A percentile compares a stretch with the other conserved stretches of the same genome.
Conservation (phyloP, 495 filamentous ascomycete genomes). For the Penicillium nucicola region DNA sequence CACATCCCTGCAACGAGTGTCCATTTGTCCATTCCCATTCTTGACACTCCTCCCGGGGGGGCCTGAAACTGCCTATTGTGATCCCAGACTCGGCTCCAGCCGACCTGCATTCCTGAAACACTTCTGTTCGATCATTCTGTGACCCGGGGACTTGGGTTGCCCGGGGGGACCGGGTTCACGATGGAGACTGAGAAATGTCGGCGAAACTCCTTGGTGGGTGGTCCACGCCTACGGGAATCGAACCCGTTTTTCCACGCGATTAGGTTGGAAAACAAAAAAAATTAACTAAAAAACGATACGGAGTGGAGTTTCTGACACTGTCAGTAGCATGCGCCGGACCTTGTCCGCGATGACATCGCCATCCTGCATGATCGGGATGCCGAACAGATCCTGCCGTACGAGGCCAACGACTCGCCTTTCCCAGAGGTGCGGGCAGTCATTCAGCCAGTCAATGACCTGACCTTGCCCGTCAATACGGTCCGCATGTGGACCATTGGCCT, state of each 20-base stretch:
- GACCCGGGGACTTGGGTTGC: background rate
- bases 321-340: slow-evolving; percentile 1
- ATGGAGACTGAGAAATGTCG: slow-evolving; percentile 9
- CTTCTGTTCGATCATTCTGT: too few species aligned
- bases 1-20: background rate
- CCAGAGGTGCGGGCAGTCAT: slow-evolving; percentile 55
- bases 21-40: too few species aligned
- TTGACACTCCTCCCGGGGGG: background rate
- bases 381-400: slow-evolving; percentile 35
- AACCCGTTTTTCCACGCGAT: background rate
- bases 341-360: slow-evolving; percentile 8
- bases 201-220: slow-evolving; percentile 14
- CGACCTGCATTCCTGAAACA: background rate
- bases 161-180: background rate
- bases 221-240: background rate
- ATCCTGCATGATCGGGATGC: slow-evolving; percentile 39
- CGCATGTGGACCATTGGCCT: slow-evolving; percentile 73
- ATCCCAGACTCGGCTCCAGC: background rate
- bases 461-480: slow-evolving; percentile 64
- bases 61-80: background rate
- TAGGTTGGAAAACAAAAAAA: background rate
- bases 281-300: too few species aligned
- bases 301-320: background rate
- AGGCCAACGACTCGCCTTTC: slow-evolving; percentile 66
- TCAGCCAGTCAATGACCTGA: slow-evolving; percentile 57